These are phyloP conservation scores for Oryza glumipatula DNA, from an alignment of 176 grass and related monocot genomes.

Conservation along the genomic window DNA sequence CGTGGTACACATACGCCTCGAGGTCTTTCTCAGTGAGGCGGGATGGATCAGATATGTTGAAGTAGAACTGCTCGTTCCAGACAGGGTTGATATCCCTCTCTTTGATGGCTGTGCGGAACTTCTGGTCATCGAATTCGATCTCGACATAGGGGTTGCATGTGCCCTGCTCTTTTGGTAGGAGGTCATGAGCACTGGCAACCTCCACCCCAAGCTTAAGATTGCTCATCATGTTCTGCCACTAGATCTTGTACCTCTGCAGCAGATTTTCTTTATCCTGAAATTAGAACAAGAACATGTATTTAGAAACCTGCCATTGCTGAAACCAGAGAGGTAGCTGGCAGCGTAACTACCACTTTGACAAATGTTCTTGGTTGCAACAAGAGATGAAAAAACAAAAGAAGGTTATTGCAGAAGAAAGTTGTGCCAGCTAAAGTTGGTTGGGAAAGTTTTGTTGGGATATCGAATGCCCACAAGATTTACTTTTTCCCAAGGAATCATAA, in stretches of 20 bases:
- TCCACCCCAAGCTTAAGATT: slow-evolving; percentile 85
- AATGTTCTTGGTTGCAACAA: neutral
- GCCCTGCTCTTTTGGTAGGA: slow-evolving; percentile 67
- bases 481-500: slow-evolving; percentile 45
- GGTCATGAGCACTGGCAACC: slow-evolving; percentile 71
- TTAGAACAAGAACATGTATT: neutral
- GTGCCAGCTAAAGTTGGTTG: slow-evolving; percentile 34
- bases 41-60: slow-evolving; percentile 77
- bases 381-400: neutral
- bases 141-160: slow-evolving; percentile 72
- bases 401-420: neutral
- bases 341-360: slow-evolving; percentile 14
- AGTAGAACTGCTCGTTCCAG: slow-evolving; percentile 82
- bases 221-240: slow-evolving; percentile 39
- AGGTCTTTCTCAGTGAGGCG: slow-evolving; percentile 58
- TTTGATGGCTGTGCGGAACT: slow-evolving; percentile 71
- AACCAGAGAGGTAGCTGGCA: slow-evolving; percentile 10
- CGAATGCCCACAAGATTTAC: slow-evolving; percentile 39
- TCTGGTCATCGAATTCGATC: slow-evolving; percentile 77
- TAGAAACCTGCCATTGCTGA: slow-evolving; percentile 15
- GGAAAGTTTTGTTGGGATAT: slow-evolving; percentile 2
- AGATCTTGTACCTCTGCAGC: neutral
- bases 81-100: slow-evolving; percentile 74
- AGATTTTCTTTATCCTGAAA: slow-evolving; percentile 40
- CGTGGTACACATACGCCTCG: slow-evolving; percentile 76